Evolutionary conservation across 345 rosid genomes (phyloP), one percentile per base, ranked within the genome.

Genomic region (Gossypium turneri): DNA sequence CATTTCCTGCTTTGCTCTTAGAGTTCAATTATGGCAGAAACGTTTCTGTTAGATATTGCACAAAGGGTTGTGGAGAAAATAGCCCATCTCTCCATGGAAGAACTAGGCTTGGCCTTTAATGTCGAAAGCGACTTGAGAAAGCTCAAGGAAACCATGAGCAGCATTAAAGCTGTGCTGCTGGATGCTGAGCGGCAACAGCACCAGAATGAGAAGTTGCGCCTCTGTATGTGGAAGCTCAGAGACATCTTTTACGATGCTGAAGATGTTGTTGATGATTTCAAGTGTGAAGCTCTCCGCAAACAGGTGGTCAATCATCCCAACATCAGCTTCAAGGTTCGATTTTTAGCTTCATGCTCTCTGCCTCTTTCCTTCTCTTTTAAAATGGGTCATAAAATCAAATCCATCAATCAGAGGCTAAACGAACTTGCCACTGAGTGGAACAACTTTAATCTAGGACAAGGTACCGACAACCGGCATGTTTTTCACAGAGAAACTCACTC

Each of bases 211-310:
- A 51, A 51, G 67, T 63, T 63, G 47, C 47, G 48, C 22, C 67
- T 63, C 24, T 34, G 48, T 38, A 17, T 63, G 13, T 16, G 47
- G 48, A 63, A 63, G 9, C 67, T 63, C 24, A 34, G 47, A 34
- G 22, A 63, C 67, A 16, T 63, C 67, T 63, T 63, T 34, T 63
- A 63, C 9, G 67, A 63, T 34, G 22, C 24, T 34, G 48, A 63
- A 17, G 67, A 63, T 63, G 67, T 17, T 17, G 2, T 63, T 2
- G 67, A 63, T 63, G 48, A 63, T 7, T 8, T 34, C 22, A 19
- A 38, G 47, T 38, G 67, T 17, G 47, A 63, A 8, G 47, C 67
- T 34, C 22, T 63, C 4, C 48, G 15, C 6, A 63, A 63, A 17
- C 6, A 38, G 47, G 7, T 16, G 13, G 47, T 1, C 5, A 8